A percentile compares a stretch with the other conserved stretches of the same genome.
phyloP scores from a whole-genome alignment of 352 stramenopile species.

The Elongisporangium anandrum region DNA sequence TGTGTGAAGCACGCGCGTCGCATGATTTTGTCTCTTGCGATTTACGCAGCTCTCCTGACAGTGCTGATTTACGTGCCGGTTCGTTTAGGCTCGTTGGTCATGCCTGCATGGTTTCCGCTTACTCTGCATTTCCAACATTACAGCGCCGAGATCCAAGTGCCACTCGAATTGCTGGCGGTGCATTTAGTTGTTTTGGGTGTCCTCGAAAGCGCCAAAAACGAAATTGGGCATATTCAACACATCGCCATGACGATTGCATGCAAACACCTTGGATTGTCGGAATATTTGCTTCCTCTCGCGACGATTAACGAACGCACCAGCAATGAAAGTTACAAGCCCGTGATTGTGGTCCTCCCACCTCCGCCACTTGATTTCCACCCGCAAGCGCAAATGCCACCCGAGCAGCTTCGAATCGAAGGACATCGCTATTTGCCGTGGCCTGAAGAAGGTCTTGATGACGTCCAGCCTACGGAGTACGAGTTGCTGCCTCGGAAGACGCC shows the following conservation, averaged over 20 bases:
- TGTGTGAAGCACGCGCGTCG: slow-evolving; percentile 91
- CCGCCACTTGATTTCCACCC: slow-evolving; percentile 82
- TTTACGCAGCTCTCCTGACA: slow-evolving; percentile 87
- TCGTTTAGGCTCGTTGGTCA: slow-evolving; percentile 45
- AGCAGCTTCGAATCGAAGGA: slow-evolving; percentile 65
- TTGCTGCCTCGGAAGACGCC: slow-evolving; percentile 52
- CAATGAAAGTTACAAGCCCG: slow-evolving; percentile 26
- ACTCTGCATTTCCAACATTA: slow-evolving; percentile 90
- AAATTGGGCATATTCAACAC: slow-evolving; percentile 76
- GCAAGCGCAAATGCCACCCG: slow-evolving; percentile 54
- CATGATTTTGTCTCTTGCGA: slow-evolving; percentile 90
- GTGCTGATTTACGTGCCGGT: slow-evolving; percentile 88
- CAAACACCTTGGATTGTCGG: slow-evolving; percentile 56
- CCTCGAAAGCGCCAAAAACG: slow-evolving; percentile 90
- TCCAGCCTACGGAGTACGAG: slow-evolving; percentile 63
- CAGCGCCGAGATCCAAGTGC: slow-evolving; percentile 93
- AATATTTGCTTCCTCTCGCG: slow-evolving; percentile 63
- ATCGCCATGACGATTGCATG: slow-evolving; percentile 53
- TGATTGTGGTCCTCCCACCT: slow-evolving; percentile 45
- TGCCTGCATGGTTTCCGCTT: slow-evolving; percentile 62
- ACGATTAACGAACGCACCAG: slow-evolving; percentile 16
- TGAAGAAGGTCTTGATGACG: slow-evolving; percentile 75
- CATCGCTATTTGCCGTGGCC: slow-evolving; percentile 81
- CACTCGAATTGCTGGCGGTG: slow-evolving; percentile 93
- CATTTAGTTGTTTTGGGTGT: slow-evolving; percentile 94